Conservation (phyloP, 2,329 filamentous ascomycete genomes). For the Akanthomyces muscarius region DNA sequence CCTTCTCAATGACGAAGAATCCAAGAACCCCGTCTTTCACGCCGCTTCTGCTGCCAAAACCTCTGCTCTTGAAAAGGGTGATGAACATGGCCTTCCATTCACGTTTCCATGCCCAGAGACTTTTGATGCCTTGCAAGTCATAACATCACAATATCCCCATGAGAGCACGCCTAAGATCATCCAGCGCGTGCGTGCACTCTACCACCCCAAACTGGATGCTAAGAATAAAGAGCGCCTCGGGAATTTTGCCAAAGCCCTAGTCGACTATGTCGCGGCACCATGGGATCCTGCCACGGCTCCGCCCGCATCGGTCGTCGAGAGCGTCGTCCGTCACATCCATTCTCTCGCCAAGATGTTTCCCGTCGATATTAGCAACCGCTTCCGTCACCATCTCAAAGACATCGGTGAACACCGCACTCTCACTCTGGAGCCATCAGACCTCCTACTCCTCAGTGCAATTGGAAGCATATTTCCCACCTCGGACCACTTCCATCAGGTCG, state of each 20-base stretch:
- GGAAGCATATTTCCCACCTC: conserved; percentile 87
- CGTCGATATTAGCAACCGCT: conserved; percentile 70
- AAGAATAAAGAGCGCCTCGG: conserved; percentile 81
- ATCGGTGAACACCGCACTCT: conserved; percentile 47
- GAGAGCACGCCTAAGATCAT: conserved; percentile 72
- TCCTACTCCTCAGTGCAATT: conserved; percentile 79
- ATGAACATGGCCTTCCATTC: conserved; percentile 64
- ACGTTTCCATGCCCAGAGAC: conserved; percentile 82
- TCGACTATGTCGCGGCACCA: conserved; percentile 56
- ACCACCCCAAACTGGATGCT: conserved; percentile 80
- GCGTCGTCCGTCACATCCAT: conserved; percentile 82
- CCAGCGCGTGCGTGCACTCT: conserved; percentile 85
- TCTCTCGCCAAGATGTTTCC: conserved; percentile 86
- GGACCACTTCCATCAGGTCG: conserved; percentile 94
- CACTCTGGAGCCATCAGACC: conserved; percentile 61
- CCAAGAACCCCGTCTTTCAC: conserved; percentile 49
- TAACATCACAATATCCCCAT: conserved; percentile 57
- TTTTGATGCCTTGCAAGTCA: conserved; percentile 68
- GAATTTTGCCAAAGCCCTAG: conserved; percentile 61
- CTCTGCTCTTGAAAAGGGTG: conserved; percentile 33
- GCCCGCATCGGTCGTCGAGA: conserved; percentile 69
- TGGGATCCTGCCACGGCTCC: conserved; percentile 42
- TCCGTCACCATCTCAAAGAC: conserved; percentile 67
- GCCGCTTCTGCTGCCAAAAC: conserved; percentile 40
- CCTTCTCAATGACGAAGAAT: conserved; percentile 57